Conservation (phyloP, 1,139 yeast genomes). For the Debaryomyces coudertii region DNA sequence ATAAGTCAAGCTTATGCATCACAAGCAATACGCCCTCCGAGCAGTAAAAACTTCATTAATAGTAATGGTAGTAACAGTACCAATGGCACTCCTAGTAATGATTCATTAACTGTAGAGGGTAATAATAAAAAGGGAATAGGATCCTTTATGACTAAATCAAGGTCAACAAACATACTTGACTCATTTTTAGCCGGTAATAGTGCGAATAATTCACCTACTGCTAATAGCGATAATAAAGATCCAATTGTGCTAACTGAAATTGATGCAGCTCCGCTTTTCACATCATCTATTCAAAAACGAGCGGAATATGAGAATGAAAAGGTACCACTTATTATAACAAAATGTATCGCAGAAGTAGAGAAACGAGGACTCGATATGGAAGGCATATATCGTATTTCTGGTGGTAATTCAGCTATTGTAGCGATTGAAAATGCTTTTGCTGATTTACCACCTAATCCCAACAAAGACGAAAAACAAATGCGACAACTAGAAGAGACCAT, state of each 20-base stretch:
- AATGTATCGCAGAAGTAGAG: conserved; percentile 82
- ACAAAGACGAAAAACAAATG: conserved; percentile 43
- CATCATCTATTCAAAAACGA: conserved; percentile 59
- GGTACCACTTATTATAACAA: conserved; percentile 71
- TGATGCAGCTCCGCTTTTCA: conserved; percentile 38
- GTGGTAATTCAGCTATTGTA: conserved; percentile 78
- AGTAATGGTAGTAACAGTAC: conserved; percentile 8
- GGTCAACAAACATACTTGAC: conserved; percentile 53
- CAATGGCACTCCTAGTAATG: conserved; percentile 10
- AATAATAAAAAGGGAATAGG: conserved; percentile 15
- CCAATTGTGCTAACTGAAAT: conserved; percentile 11
- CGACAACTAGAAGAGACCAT: conserved; percentile 49
- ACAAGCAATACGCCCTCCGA: conserved; percentile 11
- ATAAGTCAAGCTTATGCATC: conserved; percentile 11
- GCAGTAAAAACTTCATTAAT: conserved; percentile 12
- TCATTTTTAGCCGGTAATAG: conserved; percentile 31
- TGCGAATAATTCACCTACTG: conserved; percentile 15
- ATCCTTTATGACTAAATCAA: conserved; percentile 37
- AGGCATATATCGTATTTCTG: conserved; percentile 91
- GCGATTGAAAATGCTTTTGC: conserved; percentile 54
- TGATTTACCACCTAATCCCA: conserved; percentile 25
- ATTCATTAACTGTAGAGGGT: conserved; percentile 6
- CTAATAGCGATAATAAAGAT: conserved; percentile 12
- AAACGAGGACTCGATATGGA: conserved; percentile 70
- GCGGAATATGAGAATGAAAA: conserved; percentile 59